Percentiles rank a stretch among this genome's conserved stretches.
Evolutionary conservation across 208 protist genomes (phyloP).

Genomic region (Acanthamoeba quina): DNA sequence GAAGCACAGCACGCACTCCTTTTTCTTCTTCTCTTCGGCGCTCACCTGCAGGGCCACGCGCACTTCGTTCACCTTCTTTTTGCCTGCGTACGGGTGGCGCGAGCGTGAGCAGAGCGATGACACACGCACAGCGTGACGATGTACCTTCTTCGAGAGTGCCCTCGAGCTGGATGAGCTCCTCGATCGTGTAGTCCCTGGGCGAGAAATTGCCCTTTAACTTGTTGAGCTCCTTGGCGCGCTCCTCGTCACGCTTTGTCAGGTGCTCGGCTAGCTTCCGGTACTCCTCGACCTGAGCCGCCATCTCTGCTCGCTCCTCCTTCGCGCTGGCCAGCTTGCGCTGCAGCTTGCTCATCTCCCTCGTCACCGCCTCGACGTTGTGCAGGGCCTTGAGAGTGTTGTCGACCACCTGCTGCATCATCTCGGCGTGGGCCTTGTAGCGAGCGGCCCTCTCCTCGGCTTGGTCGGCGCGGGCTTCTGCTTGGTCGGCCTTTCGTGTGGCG

Average conservation of each 20-base stretch:
- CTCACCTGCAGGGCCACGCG: constrained; percentile 1
- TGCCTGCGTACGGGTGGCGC: background rate
- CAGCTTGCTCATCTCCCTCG: constrained; percentile 2
- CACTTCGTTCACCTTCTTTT: background rate
- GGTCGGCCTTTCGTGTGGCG: background rate
- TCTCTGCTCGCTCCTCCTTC: background rate
- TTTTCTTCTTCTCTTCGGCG: constrained; percentile 25
- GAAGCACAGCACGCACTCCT: constrained; percentile 44
- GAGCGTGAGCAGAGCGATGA: too few relatives aligned
- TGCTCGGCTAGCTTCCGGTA: background rate
- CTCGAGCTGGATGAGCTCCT: constrained; percentile 29
- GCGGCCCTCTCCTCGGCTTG: background rate
- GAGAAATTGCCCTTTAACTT: constrained; percentile 10
- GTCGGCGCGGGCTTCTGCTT: background rate
- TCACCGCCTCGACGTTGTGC: background rate
- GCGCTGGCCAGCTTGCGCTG: background rate
- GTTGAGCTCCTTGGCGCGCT: background rate
- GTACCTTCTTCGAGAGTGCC: background rate
- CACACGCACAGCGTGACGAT: too few relatives aligned
- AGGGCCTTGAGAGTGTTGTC: background rate
- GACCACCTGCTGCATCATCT: constrained; percentile 10
- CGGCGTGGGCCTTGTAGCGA: background rate
- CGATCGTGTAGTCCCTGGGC: background rate
- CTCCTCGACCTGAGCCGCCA: background rate
- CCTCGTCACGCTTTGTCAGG: background rate